A percentile compares a stretch with the other conserved stretches of the same genome.
Evolutionary conservation across 345 rosid species (phyloP).

Genomic region (Nasturtium officinale): DNA sequence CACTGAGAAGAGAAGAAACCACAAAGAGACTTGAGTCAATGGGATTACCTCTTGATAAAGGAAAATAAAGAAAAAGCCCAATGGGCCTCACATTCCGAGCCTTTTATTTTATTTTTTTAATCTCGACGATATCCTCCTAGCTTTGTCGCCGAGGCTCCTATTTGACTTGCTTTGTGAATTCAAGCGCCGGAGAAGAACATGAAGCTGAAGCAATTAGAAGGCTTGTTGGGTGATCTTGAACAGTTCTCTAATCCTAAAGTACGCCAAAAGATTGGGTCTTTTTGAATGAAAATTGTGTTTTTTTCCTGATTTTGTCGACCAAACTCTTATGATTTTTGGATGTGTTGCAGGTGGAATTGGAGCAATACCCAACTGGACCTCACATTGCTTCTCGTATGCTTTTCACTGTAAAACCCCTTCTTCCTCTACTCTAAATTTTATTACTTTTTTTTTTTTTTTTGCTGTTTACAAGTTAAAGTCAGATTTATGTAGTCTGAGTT

Average conservation of each 20-base stretch:
- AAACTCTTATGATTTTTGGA: not conserved
- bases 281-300: not conserved
- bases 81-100: conserved; percentile 15
- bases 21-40: too few species aligned
- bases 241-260: conserved; percentile 87
- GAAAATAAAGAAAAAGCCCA: conserved; percentile 10
- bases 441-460: conserved; percentile 18
- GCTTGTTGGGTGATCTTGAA: conserved; percentile 67
- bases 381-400: conserved; percentile 98
- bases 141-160: not conserved
- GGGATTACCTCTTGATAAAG: not conserved
- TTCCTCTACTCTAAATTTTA: conserved; percentile 14
- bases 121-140: not conserved
- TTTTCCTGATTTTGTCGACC: not conserved
- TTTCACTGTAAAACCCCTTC: conserved; percentile 55
- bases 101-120: not conserved
- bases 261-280: not conserved
- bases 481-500: not conserved
- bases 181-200: conserved; percentile 46
- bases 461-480: not conserved
- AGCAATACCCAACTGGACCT: conserved; percentile 95
- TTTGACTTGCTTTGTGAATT: not conserved
- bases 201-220: conserved; percentile 93
- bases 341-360: conserved; percentile 72
- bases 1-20: conserved; percentile 6